Base-by-base conservation (phyloP, 257 asterid genomes). In the Gentiana straminea region DNA sequence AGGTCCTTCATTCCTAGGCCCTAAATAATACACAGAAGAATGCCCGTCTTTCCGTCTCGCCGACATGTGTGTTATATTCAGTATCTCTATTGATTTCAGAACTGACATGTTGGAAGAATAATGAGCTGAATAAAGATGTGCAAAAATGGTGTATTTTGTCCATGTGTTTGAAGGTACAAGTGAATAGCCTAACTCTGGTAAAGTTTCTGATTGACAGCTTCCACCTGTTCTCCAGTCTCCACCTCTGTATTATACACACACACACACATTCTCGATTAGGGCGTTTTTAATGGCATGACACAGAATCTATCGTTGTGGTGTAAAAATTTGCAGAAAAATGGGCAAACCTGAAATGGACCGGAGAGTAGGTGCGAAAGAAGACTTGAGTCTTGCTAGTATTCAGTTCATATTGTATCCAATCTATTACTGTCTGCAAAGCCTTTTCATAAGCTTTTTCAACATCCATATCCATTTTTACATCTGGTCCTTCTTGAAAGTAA, bases 151-250 rank as follows among this genome's bases (percentile, higher is more conserved):
- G 69, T 80, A 77, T 51, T 73, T 75, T 37, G 74, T 75, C 96
- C 89, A 82, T 12, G 78, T 80, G 52, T 79, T 77, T 52, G 89
- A 61, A 24, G 93, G 94, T 15, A 82, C 88, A 54, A 82, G 41
- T 2, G 94, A 77, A 66, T 86, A 69, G 11, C 94, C 84, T 13
- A 73, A 80, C 63, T 86, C 94, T 0, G 97, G 95, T 39, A 84
- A 86, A 7, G 90, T 83, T 68, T 81, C 96, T 61, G 63, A 9
- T 76, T 90, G 96, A 60, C 97, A 86, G 35, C 68, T 54, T 49
- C 96, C 96, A 37, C 96, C 97, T 0, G 73, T 72, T 68, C 77
- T 82, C 97, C 96, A 89, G 57, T 86, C 92, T n/a, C 97, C 97
- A 3, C 94, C 94, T 74, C 97, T 89, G 77, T 36, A 57, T 44